A percentile compares a stretch with the other conserved stretches of the same genome.
Evolutionary conservation across 108 stramenopile genomes (phyloP).

Genomic region (Mediolabrus comicus): DNA sequence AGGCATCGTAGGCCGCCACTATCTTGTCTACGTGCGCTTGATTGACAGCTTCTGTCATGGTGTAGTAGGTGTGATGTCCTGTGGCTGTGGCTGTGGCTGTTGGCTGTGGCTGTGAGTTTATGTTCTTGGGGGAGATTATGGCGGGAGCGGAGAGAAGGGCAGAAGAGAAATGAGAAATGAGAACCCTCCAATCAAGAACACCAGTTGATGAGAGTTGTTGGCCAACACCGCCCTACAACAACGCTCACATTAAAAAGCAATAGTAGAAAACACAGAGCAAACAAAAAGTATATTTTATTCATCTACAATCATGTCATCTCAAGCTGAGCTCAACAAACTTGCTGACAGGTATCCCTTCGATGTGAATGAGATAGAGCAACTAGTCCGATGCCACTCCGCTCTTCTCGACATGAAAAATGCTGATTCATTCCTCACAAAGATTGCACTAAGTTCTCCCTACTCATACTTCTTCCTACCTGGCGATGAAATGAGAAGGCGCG

Average conservation of each 20-base stretch:
- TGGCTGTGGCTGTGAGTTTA: not conserved
- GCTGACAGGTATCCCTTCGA: conserved; percentile 56
- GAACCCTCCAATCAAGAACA: too few species aligned
- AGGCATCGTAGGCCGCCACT: conserved; percentile 35
- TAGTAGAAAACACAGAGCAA: not conserved
- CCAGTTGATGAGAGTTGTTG: too few species aligned
- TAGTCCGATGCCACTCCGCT: conserved; percentile 45
- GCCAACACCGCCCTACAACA: too few species aligned
- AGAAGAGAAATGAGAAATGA: too few species aligned
- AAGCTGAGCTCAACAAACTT: conserved; percentile 44
- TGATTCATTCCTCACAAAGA: conserved; percentile 45
- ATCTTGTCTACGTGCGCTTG: conserved; percentile 35
- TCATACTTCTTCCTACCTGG: conserved; percentile 57
- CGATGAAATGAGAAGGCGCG: conserved; percentile 45
- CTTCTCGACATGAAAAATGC: conserved; percentile 26
- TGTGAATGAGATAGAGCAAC: conserved; percentile 51
- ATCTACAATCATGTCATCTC: conserved; percentile 29
- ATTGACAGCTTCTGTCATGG: conserved; percentile 22
- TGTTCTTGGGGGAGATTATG: not conserved
- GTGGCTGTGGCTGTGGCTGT: not conserved
- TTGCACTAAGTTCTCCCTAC: conserved; percentile 51
- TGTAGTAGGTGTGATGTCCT: not conserved
- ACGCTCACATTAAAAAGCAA: conserved; percentile 4
- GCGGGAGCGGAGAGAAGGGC: too few species aligned
- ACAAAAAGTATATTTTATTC: not conserved